Evolutionary conservation across 495 filamentous ascomycete species (phyloP), one percentile per base, ranked within the genome.

Genomic region (Durotheca rogersii): DNA sequence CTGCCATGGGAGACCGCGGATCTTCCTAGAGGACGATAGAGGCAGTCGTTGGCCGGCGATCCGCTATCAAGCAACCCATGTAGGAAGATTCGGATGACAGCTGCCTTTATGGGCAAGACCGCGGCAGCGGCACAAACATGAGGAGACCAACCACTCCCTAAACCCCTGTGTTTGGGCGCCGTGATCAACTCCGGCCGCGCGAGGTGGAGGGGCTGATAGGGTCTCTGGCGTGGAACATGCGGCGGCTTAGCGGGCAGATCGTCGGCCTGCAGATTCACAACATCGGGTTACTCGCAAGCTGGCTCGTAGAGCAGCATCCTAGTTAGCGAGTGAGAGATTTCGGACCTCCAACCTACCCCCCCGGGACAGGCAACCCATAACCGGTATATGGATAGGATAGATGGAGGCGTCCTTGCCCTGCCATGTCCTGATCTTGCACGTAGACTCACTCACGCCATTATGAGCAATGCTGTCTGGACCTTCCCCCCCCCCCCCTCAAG

Each of bases 211-310:
- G 45, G 44, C 33, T 35, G 45, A 44, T 33, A 49, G 20, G 37
- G 33, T 36, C 37, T 47, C 45, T 53, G 45, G 56, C 40, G 50
- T 50, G 50, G 50, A 50, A 50, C 18, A 59, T 45, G 25, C 50
- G 45, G 34, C 25, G 45, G 30, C 56, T 59, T 59, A 50, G 56
- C 56, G 35, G 39, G 56, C 46, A 59, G 49, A 59, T 59, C 56
- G 4, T 50, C 31, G 44, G 50, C 50, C 49, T 33, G 36, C 44
- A 32, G 30, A 50, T 41, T 53, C 50, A 31, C 44, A 46, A 53
- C 29, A 21, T n/a, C n/a, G n/a, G n/a, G n/a, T n/a, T n/a, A n/a
- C n/a, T n/a, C n/a, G n/a, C n/a, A n/a, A n/a, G 50, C 40, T 42
- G 19, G 44, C 15, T 32, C 25, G n/a, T n/a, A 32, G 40, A 54